Base-by-base conservation (phyloP, 805 yeast genomes). In the Pichia occidentalis region DNA sequence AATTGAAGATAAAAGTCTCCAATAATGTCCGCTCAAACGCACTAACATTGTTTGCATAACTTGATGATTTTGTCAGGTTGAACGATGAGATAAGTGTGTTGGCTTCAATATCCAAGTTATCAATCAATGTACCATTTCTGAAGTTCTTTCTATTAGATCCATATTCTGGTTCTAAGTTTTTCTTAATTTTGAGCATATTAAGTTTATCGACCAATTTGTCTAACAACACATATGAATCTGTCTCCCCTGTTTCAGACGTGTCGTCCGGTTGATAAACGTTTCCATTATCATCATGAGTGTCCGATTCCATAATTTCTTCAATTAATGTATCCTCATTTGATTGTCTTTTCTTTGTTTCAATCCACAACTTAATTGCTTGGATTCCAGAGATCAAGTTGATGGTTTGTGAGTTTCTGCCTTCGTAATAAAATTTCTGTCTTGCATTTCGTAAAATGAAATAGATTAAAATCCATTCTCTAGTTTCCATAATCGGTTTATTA, bases 1-100 rank as follows among this genome's bases (percentile, higher is more conserved):
- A 70, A 44, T 70, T 68, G 52, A 64, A 70, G 3, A 67, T 45
- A 40, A 68, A 69, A 25, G 71, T 67, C 33, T 70, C 75, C 21
- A 65, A 43, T 24, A 67, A 53, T 49, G 66, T 64, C 28, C 68
- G 50, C 41, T 64, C 67, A 31, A 38, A 38, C 22, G 42, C 37
- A 13, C 21, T 38, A 11, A 33, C 37, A 19, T 24, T 5, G n/a
- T n/a, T n/a, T n/a, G n/a, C n/a, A n/a, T n/a, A n/a, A n/a, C n/a
- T n/a, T n/a, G n/a, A n/a, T n/a, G n/a, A n/a, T n/a, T n/a, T n/a
- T n/a, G n/a, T n/a, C n/a, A n/a, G n/a, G n/a, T n/a, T 7, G 24
- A 12, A 13, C 13, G 14, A 14, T 19, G 24, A 6, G 12, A 17
- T 7, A n/a, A 34, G n/a, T 9, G 14, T 25, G 6, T 16, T 8